These are phyloP conservation scores for Lithocarpus polystachyus DNA, from an alignment of 306 rosid species.

Conservation along the genomic window DNA sequence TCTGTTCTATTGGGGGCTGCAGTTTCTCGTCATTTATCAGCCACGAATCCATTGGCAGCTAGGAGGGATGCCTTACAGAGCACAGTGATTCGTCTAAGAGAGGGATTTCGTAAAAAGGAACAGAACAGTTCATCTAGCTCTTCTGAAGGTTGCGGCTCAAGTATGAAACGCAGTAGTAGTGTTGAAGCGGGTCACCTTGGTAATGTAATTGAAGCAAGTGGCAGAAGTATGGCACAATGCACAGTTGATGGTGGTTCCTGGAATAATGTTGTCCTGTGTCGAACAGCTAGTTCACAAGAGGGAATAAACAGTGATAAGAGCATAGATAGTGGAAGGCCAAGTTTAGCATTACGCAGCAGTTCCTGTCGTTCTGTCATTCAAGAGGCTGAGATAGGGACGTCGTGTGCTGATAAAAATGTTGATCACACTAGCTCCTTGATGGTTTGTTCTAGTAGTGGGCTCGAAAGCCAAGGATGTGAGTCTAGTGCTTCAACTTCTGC, in stretches of 20 bases:
- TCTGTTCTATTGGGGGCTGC: conserved; percentile 91
- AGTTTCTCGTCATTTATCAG: conserved; percentile 93
- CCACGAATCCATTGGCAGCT: conserved; percentile 85
- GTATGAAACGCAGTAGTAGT: conserved; percentile 97
- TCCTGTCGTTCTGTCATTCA: conserved; percentile 91
- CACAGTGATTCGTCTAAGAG: conserved; percentile 94
- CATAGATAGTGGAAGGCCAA: conserved; percentile 97
- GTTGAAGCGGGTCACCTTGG: conserved; percentile 86
- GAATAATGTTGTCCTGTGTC: conserved; percentile 58
- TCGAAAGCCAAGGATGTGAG: conserved; percentile 91
- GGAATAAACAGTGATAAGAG: conserved; percentile 95
- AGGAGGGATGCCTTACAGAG: conserved; percentile 99
- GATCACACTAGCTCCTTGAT: conserved; percentile 67
- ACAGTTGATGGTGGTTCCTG: conserved; percentile 76
- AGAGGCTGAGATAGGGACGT: conserved; percentile 76
- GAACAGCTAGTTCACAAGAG: conserved; percentile 69
- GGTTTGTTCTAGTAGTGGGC: conserved; percentile 88
- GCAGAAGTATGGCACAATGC: conserved; percentile 51
- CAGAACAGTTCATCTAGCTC: conserved; percentile 96
- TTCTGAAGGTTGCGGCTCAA: conserved; percentile 98
- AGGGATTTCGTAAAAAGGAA: conserved; percentile 94
- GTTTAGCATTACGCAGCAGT: conserved; percentile 87
- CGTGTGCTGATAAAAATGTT: conserved; percentile 51
- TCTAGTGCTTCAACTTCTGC: conserved; percentile 88
- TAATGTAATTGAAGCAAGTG: conserved; percentile 63